Conservation (phyloP, 306 rosid genomes). For the Gillenia trifoliata region DNA sequence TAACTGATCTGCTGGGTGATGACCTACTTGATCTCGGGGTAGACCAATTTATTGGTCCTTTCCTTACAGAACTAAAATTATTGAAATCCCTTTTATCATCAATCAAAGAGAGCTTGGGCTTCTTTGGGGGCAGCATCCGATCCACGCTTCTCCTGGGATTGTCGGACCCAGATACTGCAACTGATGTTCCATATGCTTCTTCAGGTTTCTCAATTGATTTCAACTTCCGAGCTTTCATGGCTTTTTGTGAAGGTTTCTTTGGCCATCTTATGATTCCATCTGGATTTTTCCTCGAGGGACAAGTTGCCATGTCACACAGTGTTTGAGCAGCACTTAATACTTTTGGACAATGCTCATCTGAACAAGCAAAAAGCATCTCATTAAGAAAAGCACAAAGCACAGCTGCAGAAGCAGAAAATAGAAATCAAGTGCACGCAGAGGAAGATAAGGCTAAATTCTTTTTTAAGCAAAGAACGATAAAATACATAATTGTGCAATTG, state of each 20-base stretch:
- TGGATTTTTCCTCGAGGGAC: constrained; percentile 34
- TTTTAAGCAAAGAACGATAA: background rate
- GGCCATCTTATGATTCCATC: constrained; percentile 67
- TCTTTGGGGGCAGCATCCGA: constrained; percentile 55
- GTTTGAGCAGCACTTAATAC: constrained; percentile 68
- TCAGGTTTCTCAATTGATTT: constrained; percentile 55
- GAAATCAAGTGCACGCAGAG: constrained; percentile 12
- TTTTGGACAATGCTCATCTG: constrained; percentile 62
- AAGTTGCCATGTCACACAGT: constrained; percentile 60
- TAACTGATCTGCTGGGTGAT: constrained; percentile 48
- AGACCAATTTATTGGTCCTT: constrained; percentile 57
- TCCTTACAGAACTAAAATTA: constrained; percentile 37
- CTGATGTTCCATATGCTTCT: constrained; percentile 33
- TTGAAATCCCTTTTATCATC: constrained; percentile 44
- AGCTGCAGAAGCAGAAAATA: background rate
- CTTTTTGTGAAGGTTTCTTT: constrained; percentile 72
- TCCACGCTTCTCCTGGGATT: constrained; percentile 36
- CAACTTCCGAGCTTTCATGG: constrained; percentile 58
- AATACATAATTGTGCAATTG: background rate
- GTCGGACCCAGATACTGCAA: constrained; percentile 35
- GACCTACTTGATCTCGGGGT: constrained; percentile 83
- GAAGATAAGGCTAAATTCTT: background rate
- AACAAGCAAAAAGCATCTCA: constrained; percentile 26
- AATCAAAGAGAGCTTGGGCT: constrained; percentile 50
- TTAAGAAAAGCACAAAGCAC: constrained; percentile 7